A percentile compares a stretch with the other conserved stretches of the same genome.
phyloP scores from a whole-genome alignment of 495 filamentous ascomycete genomes.

The Melanomma pulvis-pyrius region DNA sequence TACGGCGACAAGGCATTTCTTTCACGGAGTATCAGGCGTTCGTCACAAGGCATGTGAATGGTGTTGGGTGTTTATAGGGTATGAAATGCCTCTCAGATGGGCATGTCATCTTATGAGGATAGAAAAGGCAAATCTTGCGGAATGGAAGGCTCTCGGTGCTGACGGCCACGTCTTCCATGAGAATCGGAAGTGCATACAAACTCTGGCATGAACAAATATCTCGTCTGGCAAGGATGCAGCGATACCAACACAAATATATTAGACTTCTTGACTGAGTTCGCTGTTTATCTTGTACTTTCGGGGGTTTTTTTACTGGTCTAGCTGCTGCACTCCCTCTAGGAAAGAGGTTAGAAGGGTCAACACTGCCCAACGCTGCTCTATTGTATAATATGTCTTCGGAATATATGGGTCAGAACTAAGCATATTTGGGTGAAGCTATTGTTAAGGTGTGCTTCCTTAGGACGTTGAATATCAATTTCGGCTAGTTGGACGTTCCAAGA shows the following conservation, averaged over 20 bases:
- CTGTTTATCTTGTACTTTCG: too few relatives aligned
- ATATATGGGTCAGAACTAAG: too few relatives aligned
- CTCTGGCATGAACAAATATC: neutral
- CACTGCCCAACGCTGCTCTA: too few relatives aligned
- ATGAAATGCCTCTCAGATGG: neutral
- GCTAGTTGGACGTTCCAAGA: too few relatives aligned
- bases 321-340: too few relatives aligned
- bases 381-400: too few relatives aligned
- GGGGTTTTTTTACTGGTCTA: too few relatives aligned
- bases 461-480: too few relatives aligned
- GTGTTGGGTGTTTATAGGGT: neutral
- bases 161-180: neutral
- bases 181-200: neutral
- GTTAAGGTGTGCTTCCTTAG: too few relatives aligned
- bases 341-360: too few relatives aligned
- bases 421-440: too few relatives aligned
- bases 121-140: neutral
- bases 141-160: neutral
- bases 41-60: neutral
- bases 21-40: constrained; percentile 15
- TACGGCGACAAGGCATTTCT: neutral
- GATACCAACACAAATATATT: neutral
- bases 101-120: neutral
- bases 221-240: neutral
- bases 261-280: neutral